Evolutionary conservation across 768 basidiomycete genomes (phyloP).

Genomic region (Plicaturopsis crispa): DNA sequence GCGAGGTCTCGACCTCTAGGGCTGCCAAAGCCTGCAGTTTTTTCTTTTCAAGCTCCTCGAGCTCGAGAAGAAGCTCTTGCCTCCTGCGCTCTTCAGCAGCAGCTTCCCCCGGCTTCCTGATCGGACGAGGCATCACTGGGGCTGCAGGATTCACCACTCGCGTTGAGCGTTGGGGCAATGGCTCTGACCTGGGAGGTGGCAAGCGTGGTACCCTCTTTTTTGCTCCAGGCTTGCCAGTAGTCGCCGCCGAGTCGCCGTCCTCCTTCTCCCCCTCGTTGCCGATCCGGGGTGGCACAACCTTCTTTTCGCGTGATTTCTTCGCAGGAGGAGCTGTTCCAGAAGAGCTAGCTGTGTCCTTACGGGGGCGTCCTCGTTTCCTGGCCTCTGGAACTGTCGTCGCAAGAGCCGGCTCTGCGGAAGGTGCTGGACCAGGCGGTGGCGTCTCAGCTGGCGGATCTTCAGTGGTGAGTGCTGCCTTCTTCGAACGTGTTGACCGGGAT

Average conservation of each 20-base stretch:
- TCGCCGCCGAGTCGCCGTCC: neutral
- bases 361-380: too few species aligned
- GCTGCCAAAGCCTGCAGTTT: neutral
- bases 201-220: neutral
- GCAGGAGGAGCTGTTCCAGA: neutral
- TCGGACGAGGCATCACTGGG: neutral
- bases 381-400: too few species aligned
- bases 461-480: too few species aligned
- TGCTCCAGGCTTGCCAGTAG: neutral
- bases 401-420: too few species aligned
- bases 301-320: neutral
- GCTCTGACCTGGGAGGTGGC: neutral
- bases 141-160: neutral
- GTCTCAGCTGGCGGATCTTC: too few species aligned
- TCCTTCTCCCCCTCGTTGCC: neutral
- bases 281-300: neutral
- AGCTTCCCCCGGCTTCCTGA: neutral
- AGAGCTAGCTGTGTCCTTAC: too few species aligned
- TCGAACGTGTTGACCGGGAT: too few species aligned
- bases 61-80: neutral
- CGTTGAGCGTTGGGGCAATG: neutral
- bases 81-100: neutral
- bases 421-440: too few species aligned
- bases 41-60: neutral
- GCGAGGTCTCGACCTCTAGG: neutral